Base-by-base conservation (phyloP, 352 stramenopile species). In the Pythium guiyangense region DNA sequence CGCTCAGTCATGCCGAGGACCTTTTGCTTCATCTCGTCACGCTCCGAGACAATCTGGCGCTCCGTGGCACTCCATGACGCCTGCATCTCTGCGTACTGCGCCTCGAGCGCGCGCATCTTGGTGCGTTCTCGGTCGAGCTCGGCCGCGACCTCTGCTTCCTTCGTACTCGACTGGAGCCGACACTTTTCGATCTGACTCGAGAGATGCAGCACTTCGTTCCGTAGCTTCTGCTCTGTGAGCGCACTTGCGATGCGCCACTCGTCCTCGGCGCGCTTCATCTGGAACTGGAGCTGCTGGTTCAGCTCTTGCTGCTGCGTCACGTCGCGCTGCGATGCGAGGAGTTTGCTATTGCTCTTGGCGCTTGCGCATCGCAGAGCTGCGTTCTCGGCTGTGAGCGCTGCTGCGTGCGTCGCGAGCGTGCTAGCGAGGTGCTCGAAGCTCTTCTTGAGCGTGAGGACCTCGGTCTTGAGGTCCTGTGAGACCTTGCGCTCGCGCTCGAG, bases 201-300 rank as follows among this genome's bases (percentile, higher is more conserved):
- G 10, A 87, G 61, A n/a, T 87, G 69, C 52, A 83, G 43, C 45
- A 81, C 76, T 59, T 90, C 79, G 27, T 87, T 86, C 3, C 77
- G 73, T 37, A 88, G 55, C 48, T 84, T 86, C 40, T 88, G 75
- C 31, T 90, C 79, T 2, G 71, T 74, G n/a, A 87, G 49, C 22
- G 64, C 58, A 15, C 64, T 72, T 6, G 62, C 40, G 25, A 71
- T 37, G 26, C 60, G 65, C 48, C 68, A 67, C 34, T 86, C 67
- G 20, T 84, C 73, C 29, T 87, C 72, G 0, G 63, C 49, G 22
- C 62, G 52, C 34, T 73, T 67, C 45, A 71, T 57, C 43, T 84
- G 66, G 3, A 37, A 26, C 44, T 71, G 57, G 0, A 64, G 25
- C 35, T 71, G 60, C 47, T 62, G 49, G 12, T 54, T 49, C 25